Conservation (phyloP, 2,329 filamentous ascomycete genomes). For the Scortechinia acanthostroma region DNA sequence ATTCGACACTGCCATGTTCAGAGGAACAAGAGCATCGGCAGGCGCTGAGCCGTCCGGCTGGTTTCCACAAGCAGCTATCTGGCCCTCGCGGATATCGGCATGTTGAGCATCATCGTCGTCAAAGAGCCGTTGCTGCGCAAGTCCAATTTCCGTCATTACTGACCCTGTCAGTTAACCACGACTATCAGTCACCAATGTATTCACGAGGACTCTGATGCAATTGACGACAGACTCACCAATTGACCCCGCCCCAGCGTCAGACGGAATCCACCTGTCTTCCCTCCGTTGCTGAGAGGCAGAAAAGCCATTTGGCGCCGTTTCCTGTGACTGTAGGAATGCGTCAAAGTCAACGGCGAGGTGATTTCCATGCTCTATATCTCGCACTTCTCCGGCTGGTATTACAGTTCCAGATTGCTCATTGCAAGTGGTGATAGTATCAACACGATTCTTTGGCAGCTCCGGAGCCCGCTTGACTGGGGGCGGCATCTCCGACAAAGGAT, state of each 20-base stretch:
- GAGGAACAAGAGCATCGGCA: too few species aligned
- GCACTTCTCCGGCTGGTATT: too few species aligned
- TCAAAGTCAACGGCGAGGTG: slow-evolving; percentile 23
- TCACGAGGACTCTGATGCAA: background rate
- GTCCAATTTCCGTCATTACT: slow-evolving; percentile 21
- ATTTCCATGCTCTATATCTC: too few species aligned
- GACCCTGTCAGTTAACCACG: slow-evolving; percentile 9
- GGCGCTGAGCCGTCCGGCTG: too few species aligned
- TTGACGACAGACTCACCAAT: slow-evolving; percentile 14
- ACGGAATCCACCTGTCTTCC: slow-evolving; percentile 22
- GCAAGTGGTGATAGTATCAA: too few species aligned
- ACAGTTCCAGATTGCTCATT: too few species aligned
- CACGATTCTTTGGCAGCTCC: too few species aligned
- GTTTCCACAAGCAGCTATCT: too few species aligned
- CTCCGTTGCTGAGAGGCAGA: slow-evolving; percentile 20
- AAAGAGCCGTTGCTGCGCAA: slow-evolving; percentile 18
- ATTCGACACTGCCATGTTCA: too few species aligned
- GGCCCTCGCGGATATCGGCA: too few species aligned
- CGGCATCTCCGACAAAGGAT: background rate
- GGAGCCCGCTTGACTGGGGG: too few species aligned
- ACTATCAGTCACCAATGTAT: background rate
- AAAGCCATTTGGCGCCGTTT: slow-evolving; percentile 6
- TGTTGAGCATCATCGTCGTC: slow-evolving; percentile 16
- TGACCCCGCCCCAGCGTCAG: slow-evolving; percentile 15
- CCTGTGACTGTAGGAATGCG: slow-evolving; percentile 18